Evolutionary conservation across 2,329 filamentous ascomycete genomes (phyloP).

Genomic region (Fusarium circinatum): DNA sequence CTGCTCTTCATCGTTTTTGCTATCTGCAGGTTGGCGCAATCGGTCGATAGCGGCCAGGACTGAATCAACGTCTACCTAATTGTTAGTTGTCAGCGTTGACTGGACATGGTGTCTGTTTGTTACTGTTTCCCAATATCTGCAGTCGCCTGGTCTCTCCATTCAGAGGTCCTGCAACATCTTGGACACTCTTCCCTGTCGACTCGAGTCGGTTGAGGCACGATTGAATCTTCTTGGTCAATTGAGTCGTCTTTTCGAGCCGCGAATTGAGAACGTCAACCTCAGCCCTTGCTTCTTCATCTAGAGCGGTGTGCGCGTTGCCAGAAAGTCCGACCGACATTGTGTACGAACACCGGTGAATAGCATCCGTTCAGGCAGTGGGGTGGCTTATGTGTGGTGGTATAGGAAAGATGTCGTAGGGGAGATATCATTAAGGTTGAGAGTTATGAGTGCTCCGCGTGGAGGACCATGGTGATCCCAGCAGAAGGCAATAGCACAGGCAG

Average conservation of each 20-base stretch:
- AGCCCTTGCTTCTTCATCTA: constrained; percentile 74
- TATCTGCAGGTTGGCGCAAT: constrained; percentile 89
- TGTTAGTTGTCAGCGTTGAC: constrained; percentile 21
- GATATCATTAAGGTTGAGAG: constrained; percentile 3
- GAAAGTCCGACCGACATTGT: constrained; percentile 63
- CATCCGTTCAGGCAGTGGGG: background rate
- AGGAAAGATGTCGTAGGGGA: background rate
- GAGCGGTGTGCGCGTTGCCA: constrained; percentile 58
- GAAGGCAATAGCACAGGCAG: background rate
- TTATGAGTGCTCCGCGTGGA: constrained; percentile 1
- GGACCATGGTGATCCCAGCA: background rate
- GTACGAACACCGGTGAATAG: background rate
- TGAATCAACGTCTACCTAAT: constrained; percentile 77
- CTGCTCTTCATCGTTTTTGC: constrained; percentile 89
- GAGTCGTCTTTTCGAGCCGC: constrained; percentile 88
- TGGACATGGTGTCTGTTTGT: constrained; percentile 12
- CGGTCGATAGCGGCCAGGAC: constrained; percentile 88
- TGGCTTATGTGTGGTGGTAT: background rate
- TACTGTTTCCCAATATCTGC: constrained; percentile 85
- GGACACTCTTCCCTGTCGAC: constrained; percentile 87
- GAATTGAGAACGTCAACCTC: constrained; percentile 78
- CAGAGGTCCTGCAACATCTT: constrained; percentile 90
- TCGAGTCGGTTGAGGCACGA: constrained; percentile 86
- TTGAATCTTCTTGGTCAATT: constrained; percentile 95
- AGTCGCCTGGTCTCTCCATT: constrained; percentile 91